Evolutionary conservation across 257 asterid genomes (phyloP), one percentile per base, ranked within the genome.

Genomic region (Lycium ferocissimum): DNA sequence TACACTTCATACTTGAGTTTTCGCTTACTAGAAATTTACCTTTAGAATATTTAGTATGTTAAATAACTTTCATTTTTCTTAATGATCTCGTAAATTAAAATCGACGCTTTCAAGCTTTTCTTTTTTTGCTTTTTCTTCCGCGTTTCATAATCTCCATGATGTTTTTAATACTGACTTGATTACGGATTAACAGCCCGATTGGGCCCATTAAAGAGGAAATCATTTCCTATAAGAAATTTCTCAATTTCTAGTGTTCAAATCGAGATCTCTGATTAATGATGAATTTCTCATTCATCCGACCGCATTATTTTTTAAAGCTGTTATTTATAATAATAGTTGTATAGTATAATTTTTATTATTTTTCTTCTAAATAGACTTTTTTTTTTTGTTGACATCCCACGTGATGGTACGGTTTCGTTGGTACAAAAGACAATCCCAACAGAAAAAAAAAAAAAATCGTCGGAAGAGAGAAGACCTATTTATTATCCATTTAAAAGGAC

Each of bases 341-440:
- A 17, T 22, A 58, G 65, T 58, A 6, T 61, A 38, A 18, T 7
- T 40, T 40, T 15, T 57, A 13, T 6, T 10, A 17, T 38, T 38
- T 71, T 71, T 0, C 8, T 9, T n/a, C 2, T 9, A 17, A 45
- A n/a, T 18, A 45, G 2, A 40, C 38, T 72, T 45, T 73, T 73
- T 17, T n/a, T 11, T 45, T 26, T 26, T 20, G 66, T 26, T 20
- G 66, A 76, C 91, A 58, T 17, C 78, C 65, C 79, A 79, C 82
- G 84, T 86, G 73, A 75, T 57, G 73, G 61, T 81, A 65, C 56
- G 75, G 82, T 73, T 45, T 57, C 61, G 83, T 86, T 49, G 80
- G 83, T 70, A 82, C 83, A 82, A 71, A 75, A 75, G 62, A 67
- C 79, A 83, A 82, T 9, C 61, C 49, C 54, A 78, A 88, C 80